A percentile compares a stretch with the other conserved stretches of the same genome.
Conservation (phyloP, 2,329 filamentous ascomycete genomes). For the Diaporthe vaccinii region DNA sequence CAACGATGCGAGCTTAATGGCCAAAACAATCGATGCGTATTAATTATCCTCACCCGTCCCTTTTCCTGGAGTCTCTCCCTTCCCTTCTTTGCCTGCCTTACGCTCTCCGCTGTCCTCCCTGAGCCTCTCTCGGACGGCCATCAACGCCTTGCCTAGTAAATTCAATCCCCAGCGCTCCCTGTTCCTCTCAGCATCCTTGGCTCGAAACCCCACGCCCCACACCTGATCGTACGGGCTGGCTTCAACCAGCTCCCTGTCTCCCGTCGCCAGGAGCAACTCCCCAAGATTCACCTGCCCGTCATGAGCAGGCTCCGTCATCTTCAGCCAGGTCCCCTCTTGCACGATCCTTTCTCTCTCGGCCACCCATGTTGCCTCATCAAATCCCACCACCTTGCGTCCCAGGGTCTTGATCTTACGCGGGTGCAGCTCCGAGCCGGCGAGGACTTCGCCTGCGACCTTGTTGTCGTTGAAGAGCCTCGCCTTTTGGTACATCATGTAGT, state of each 20-base stretch:
- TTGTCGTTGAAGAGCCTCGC: conserved; percentile 63
- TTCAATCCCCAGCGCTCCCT: conserved; percentile 73
- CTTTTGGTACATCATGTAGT: conserved; percentile 70
- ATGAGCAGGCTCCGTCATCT: conserved; percentile 63
- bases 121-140: conserved; percentile 67
- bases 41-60: conserved; percentile 3
- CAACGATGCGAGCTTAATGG: neutral
- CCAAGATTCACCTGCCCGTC: conserved; percentile 57
- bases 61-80: conserved; percentile 19
- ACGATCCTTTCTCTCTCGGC: conserved; percentile 67
- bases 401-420: conserved; percentile 66
- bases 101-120: conserved; percentile 51
- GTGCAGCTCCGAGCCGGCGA: conserved; percentile 53
- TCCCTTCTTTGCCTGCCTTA: conserved; percentile 41
- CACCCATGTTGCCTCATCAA: conserved; percentile 66
- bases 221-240: conserved; percentile 71
- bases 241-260: conserved; percentile 72
- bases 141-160: conserved; percentile 73
- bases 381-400: conserved; percentile 67
- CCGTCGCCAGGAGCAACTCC: conserved; percentile 67
- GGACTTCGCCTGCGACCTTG: conserved; percentile 61
- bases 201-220: conserved; percentile 76
- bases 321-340: conserved; percentile 67
- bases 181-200: conserved; percentile 61
- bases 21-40: neutral